phyloP scores from a whole-genome alignment of 306 rosid genomes.

The Psophocarpus tetragonolobus region DNA sequence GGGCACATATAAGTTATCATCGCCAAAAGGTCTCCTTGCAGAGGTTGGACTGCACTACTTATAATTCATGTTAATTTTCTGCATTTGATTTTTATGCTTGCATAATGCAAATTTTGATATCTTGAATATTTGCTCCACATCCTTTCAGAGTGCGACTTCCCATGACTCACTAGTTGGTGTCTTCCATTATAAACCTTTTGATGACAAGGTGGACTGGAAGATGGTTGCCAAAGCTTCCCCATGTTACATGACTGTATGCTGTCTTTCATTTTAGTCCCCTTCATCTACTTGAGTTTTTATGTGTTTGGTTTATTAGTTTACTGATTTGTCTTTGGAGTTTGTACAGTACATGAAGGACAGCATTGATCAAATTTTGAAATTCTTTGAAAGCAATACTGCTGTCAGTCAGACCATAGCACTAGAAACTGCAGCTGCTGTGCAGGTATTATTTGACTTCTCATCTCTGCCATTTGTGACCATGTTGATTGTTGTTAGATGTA shows the following conservation, averaged over 20 bases:
- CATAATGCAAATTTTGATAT: background rate
- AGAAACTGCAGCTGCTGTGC: constrained; percentile 98
- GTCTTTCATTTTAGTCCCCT: constrained; percentile 13
- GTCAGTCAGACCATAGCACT: constrained; percentile 86
- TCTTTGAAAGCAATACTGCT: constrained; percentile 73
- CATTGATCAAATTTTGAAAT: constrained; percentile 73
- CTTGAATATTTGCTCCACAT: constrained; percentile 29
- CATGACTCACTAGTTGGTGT: constrained; percentile 74
- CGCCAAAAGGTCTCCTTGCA: constrained; percentile 92
- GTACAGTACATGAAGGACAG: constrained; percentile 87
- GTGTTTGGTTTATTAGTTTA: constrained; percentile 26
- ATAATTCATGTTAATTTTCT: constrained; percentile 13
- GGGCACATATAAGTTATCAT: constrained; percentile 82
- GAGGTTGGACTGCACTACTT: constrained; percentile 55
- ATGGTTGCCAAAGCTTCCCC: constrained; percentile 97
- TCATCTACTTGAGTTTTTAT: constrained; percentile 24
- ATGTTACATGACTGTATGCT: constrained; percentile 92
- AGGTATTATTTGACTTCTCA: constrained; percentile 52
- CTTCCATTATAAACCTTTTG: constrained; percentile 80
- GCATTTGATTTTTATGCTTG: constrained; percentile 14
- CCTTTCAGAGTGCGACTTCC: constrained; percentile 84
- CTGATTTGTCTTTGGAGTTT: constrained; percentile 36
- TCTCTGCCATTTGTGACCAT: constrained; percentile 26
- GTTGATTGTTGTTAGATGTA: too few species aligned
- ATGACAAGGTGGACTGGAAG: constrained; percentile 89